phyloP scores from a whole-genome alignment of 208 protist species.

The Acanthamoeba quina region DNA sequence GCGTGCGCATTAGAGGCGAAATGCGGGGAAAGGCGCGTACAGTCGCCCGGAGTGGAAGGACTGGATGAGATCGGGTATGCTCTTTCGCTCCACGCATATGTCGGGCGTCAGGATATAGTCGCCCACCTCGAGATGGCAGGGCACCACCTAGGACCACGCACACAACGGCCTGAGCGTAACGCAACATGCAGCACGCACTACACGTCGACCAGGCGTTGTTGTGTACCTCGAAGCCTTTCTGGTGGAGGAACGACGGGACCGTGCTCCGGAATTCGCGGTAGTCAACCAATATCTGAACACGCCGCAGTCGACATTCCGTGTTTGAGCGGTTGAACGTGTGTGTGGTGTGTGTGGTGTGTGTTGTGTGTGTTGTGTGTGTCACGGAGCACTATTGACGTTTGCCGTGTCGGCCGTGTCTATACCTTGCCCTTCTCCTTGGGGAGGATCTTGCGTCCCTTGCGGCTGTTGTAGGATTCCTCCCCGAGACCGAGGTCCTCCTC shows the following conservation, averaged over 20 bases:
- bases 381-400: no score
- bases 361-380: background rate
- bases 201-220: no score
- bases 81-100: constrained; percentile 94
- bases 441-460: constrained; percentile 40
- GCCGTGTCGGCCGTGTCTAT: background rate
- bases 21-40: constrained; percentile 46
- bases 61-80: constrained; percentile 90
- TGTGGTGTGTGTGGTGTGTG: background rate
- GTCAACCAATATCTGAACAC: constrained; percentile 90
- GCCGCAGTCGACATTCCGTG: no score
- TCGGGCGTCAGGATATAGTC: constrained; percentile 93
- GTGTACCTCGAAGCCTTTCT: constrained; percentile 79
- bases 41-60: constrained; percentile 91
- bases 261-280: constrained; percentile 92
- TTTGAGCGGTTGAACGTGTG: no score
- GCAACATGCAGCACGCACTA: constrained; percentile 75
- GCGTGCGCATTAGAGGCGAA: no score
- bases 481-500: constrained; percentile 5
- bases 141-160: background rate
- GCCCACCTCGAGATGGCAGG: constrained; percentile 86
- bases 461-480: background rate
- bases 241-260: constrained; percentile 91
- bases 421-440: constrained; percentile 44
- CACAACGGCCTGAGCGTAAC: background rate